Evolutionary conservation across 1,284 basidiomycete species (phyloP), one percentile per base, ranked within the genome.

Genomic region (Lentinula novae-zelandiae): DNA sequence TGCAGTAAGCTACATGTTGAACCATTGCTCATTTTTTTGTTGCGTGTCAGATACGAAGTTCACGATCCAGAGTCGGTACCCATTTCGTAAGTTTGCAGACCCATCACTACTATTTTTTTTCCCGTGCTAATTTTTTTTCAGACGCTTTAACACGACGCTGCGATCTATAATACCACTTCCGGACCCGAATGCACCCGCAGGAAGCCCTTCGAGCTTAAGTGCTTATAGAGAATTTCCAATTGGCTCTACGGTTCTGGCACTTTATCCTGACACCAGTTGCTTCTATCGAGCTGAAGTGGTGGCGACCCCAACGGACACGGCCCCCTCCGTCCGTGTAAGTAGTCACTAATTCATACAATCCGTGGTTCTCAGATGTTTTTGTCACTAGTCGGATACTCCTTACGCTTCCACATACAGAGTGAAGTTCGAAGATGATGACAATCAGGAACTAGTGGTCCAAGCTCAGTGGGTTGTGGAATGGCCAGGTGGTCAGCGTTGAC

Each of bases 181-280:
- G 6, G 90, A 93, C 69, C 84, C 85, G 9, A 78, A 74, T 51
- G 86, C 86, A 1, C 75, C 77, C 10, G 72, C 76, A 42, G 82
- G 80, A 44, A 85, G 74, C 67, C 78, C 87, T 0, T 78, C 86
- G 17, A 89, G 91, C 72, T 75, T 84, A 46, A 83, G 78, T 65
- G 79, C 84, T 12, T 91, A 92, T 71, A 87, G 82, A 55, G 85
- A 87, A 64, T 92, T 90, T 69, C 72, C 80, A n/a, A 73, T 80
- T 0, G 85, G 90, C 1, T 84, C 87, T 10, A 88, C 81, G 0
- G 91, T 93, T 5, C 83, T 93, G 82, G 90, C 89, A 1, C 75
- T 93, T 12, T 93, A 92, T 72, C 91, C 90, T 0, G 91, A 93
- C 68, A 93, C 90, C 0, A 92, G 90, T 66, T 92, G 89, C 69